Evolutionary conservation across 305 asterid genomes (phyloP).

Genomic region (Fraxinus greggii): DNA sequence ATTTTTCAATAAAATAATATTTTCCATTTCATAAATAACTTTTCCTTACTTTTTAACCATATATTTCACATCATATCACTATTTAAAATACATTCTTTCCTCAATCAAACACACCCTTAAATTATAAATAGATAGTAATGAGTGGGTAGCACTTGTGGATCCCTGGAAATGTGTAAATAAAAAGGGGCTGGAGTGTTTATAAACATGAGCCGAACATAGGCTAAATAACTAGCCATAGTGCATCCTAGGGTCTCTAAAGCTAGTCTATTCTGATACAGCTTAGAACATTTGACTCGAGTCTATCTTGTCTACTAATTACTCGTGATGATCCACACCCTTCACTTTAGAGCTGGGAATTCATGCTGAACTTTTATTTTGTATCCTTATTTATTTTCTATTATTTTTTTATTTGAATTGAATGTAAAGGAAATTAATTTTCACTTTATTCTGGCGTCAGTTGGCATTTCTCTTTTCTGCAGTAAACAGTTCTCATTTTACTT

Average conservation of each 20-base stretch:
- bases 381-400: not conserved
- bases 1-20: no score
- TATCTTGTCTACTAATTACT: not conserved
- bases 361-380: not conserved
- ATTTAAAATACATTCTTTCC: no score
- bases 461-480: not conserved
- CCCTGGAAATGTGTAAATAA: not conserved
- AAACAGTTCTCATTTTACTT: constrained; percentile 8
- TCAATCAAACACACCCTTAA: no score
- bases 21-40: no score
- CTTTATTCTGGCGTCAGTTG: not conserved
- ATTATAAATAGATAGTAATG: not conserved
- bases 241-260: not conserved
- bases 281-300: not conserved
- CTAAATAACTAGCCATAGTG: not conserved
- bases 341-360: not conserved
- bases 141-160: not conserved
- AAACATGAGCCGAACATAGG: not conserved
- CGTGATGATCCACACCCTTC: not conserved
- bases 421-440: not conserved
- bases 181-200: not conserved
- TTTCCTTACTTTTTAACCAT: no score
- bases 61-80: no score
- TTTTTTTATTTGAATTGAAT: not conserved
- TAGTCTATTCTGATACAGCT: not conserved